Evolutionary conservation across 495 filamentous ascomycete genomes (phyloP).

Genomic region (Symbiotaphrina buchneri): DNA sequence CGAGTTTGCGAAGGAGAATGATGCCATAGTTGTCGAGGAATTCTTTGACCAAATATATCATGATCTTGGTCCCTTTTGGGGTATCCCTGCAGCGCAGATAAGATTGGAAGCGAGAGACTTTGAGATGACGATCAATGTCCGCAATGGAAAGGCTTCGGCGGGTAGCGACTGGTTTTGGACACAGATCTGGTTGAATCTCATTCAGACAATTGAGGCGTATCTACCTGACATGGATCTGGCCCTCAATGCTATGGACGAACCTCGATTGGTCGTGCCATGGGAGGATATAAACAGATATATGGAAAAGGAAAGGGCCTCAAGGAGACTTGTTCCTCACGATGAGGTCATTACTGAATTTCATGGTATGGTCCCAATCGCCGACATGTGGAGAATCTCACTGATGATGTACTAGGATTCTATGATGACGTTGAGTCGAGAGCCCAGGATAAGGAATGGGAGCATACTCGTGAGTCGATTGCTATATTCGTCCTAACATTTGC

Average conservation of each 20-base stretch:
- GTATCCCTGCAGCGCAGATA: conserved; percentile 34
- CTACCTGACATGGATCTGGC: conserved; percentile 65
- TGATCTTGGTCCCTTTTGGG: conserved; percentile 55
- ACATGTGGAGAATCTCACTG: too few species aligned
- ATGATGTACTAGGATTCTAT: too few species aligned
- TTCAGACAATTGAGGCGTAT: conserved; percentile 17
- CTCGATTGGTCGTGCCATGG: conserved; percentile 45
- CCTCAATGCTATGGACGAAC: conserved; percentile 59
- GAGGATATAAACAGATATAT: conserved; percentile 13
- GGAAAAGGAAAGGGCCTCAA: conserved; percentile 4
- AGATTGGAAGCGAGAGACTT: conserved; percentile 15
- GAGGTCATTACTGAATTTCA: conserved; percentile 6
- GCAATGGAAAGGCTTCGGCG: conserved; percentile 8
- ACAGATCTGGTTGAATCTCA: not conserved
- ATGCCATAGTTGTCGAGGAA: conserved; percentile 46
- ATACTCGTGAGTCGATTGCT: not conserved
- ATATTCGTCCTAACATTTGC: conserved; percentile 1
- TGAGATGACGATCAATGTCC: conserved; percentile 7
- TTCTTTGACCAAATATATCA: conserved; percentile 47
- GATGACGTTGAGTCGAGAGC: conserved; percentile 4
- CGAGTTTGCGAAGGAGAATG: not conserved
- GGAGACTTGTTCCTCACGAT: conserved; percentile 3
- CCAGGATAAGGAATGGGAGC: conserved; percentile 5
- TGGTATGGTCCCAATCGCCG: conserved; percentile 1
- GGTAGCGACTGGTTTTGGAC: conserved; percentile 3